Conservation (phyloP, 192 early-diverging fungal species). For the Globomyces pollinis-pini region DNA sequence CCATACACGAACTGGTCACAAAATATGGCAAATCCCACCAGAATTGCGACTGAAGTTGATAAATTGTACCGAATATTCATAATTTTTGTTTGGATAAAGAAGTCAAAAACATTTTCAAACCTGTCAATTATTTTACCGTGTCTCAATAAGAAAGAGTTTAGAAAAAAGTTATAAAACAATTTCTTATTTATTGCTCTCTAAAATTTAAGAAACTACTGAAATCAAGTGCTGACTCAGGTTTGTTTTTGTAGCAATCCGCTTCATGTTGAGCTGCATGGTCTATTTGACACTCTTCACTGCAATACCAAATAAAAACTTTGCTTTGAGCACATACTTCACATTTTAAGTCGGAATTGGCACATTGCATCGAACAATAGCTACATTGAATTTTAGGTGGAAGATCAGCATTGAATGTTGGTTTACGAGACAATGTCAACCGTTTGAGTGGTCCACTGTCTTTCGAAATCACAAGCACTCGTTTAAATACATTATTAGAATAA, state of each 20-base stretch:
- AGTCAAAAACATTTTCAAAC: too few relatives aligned
- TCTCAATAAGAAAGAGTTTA: too few relatives aligned
- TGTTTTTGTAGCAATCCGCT: background rate
- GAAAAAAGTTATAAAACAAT: too few relatives aligned
- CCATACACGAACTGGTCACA: conserved; percentile 8
- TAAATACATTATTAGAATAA: conserved; percentile 11
- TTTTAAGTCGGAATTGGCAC: conserved; percentile 3
- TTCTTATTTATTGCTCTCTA: too few relatives aligned
- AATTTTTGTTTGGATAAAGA: background rate
- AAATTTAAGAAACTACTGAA: too few relatives aligned
- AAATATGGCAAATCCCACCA: conserved; percentile 4
- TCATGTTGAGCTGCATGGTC: conserved; percentile 14
- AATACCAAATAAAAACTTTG: conserved; percentile 14
- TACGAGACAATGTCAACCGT: background rate
- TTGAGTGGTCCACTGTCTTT: conserved; percentile 2
- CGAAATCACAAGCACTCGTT: conserved; percentile 8
- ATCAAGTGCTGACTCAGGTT: too few relatives aligned
- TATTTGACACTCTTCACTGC: conserved; percentile 18
- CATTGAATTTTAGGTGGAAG: conserved; percentile 8
- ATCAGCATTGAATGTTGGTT: background rate
- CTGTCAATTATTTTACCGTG: too few relatives aligned
- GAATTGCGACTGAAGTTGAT: background rate
- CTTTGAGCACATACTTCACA: conserved; percentile 11
- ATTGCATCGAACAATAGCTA: conserved; percentile 21
- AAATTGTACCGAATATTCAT: background rate